Percentiles rank a stretch among this genome's conserved stretches.
These are phyloP conservation scores for Brassica incana DNA, from an alignment of 345 rosid species.

Conservation along the genomic window DNA sequence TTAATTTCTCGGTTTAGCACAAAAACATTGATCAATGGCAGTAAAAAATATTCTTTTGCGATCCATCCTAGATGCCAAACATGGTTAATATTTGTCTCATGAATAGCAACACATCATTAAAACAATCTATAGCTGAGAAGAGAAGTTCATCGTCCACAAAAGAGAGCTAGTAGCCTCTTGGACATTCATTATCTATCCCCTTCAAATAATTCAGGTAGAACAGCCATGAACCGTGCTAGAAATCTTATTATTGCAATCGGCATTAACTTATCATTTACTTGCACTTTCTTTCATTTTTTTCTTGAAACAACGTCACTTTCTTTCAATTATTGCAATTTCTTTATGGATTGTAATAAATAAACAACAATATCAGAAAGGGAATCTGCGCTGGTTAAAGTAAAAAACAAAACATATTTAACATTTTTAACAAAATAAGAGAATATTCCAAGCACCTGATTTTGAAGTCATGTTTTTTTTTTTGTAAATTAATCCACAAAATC, in stretches of 20 bases:
- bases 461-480: background rate
- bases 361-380: background rate
- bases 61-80: background rate
- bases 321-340: background rate
- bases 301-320: background rate
- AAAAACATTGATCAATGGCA: background rate
- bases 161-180: background rate
- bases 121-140: background rate
- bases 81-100: background rate
- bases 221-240: background rate
- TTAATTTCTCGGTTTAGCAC: too few species aligned
- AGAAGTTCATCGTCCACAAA: background rate
- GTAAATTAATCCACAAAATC: too few species aligned
- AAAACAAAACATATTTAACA: background rate
- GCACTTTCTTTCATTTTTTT: background rate
- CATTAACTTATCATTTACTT: background rate
- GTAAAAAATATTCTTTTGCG: background rate
- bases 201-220: background rate
- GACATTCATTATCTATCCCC: background rate
- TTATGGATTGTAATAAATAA: background rate
- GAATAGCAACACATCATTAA: background rate
- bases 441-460: background rate
- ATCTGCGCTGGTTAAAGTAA: conserved; percentile 6
- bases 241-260: background rate
- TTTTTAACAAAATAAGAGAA: background rate